Conservation (phyloP, 2,329 filamentous ascomycete species). For the Pyrenophora tritici-repentis region DNA sequence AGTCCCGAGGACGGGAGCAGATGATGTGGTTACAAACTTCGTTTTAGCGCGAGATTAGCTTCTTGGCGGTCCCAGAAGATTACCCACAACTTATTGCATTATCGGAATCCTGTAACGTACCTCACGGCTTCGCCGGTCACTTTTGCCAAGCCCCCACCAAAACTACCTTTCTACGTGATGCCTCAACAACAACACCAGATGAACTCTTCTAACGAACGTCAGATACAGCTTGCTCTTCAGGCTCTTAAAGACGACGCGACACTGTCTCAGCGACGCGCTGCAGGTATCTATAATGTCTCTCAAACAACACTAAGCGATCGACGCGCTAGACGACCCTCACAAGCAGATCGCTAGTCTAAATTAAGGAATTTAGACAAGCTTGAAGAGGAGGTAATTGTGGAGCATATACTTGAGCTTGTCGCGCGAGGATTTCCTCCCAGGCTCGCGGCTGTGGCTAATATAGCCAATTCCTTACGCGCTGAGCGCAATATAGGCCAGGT, state of each 20-base stretch:
- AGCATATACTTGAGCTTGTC: neutral
- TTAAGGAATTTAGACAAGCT: neutral
- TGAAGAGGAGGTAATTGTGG: neutral
- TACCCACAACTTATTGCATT: too few relatives aligned
- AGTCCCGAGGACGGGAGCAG: too few relatives aligned
- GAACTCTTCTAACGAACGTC: neutral
- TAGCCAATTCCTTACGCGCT: too few relatives aligned
- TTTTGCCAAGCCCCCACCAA: too few relatives aligned
- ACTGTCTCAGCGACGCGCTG: neutral
- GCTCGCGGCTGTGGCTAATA: neutral
- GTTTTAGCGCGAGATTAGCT: too few relatives aligned
- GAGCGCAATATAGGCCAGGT: neutral
- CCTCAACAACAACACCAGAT: neutral
- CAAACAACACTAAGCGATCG: neutral
- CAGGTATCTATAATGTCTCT: slow-evolving; percentile 1
- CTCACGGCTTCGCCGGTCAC: too few relatives aligned
- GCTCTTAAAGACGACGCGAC: slow-evolving; percentile 2
- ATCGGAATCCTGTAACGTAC: too few relatives aligned
- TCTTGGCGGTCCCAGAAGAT: too few relatives aligned
- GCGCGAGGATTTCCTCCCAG: neutral
- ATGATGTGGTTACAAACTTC: too few relatives aligned
- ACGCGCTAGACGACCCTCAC: neutral
- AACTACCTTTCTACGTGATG: too few relatives aligned
- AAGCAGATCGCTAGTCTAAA: too few relatives aligned
- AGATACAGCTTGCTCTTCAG: slow-evolving; percentile 3